phyloP scores from a whole-genome alignment of 768 basidiomycete species.

The Tylopilus felleus region DNA sequence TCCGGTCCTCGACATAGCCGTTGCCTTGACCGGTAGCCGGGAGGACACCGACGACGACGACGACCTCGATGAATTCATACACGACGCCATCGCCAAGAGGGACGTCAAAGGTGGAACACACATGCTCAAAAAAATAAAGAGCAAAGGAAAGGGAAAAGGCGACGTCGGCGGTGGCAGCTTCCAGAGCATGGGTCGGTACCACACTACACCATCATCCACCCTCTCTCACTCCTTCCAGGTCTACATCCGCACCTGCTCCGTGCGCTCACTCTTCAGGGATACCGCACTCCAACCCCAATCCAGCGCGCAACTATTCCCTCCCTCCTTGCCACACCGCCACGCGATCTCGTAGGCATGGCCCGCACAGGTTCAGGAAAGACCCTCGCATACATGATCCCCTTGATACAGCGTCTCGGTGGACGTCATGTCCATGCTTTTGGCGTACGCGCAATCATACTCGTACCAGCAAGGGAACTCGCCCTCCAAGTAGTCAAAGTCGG shows the following conservation, averaged over 20 bases:
- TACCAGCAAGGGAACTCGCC: constrained; percentile 92
- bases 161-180: constrained; percentile 93
- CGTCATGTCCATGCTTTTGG: constrained; percentile 78
- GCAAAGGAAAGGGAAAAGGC: constrained; percentile 67
- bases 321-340: constrained; percentile 76
- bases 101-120: constrained; percentile 74
- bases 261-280: constrained; percentile 87
- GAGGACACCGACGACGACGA: constrained; percentile 45
- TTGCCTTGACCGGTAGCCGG: constrained; percentile 43
- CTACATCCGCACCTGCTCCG: constrained; percentile 81
- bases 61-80: constrained; percentile 62
- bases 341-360: constrained; percentile 97
- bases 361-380: constrained; percentile 98
- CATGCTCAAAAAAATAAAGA: constrained; percentile 73
- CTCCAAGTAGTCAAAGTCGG: constrained; percentile 93
- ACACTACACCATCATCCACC: not conserved
- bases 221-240: constrained; percentile 42
- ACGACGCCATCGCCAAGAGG: constrained; percentile 65
- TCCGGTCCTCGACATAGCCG: constrained; percentile 65
- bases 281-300: constrained; percentile 93
- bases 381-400: constrained; percentile 90
- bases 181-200: constrained; percentile 84
- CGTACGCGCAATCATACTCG: constrained; percentile 80
- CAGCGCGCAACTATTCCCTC: constrained; percentile 88
- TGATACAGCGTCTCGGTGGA: constrained; percentile 82